A percentile compares a stretch with the other conserved stretches of the same genome.
Conservation (phyloP, 1,139 yeast genomes). For the Meyerozyma carpophila region DNA sequence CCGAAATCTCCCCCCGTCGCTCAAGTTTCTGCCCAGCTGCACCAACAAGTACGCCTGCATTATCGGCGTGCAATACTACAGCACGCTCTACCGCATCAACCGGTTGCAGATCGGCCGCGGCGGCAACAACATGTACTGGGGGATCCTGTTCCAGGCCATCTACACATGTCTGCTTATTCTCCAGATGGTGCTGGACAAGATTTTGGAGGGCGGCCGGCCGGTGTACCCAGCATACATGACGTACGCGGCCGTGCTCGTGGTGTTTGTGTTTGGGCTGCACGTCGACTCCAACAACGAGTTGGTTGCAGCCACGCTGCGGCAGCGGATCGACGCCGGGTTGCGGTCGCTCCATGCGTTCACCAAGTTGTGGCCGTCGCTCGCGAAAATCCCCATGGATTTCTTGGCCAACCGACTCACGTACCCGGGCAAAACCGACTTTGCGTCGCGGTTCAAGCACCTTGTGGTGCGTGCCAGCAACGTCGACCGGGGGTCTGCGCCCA, state of each 20-base stretch:
- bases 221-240: constrained; percentile 9
- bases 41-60: constrained; percentile 7
- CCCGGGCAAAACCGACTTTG: not conserved
- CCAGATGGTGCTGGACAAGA: constrained; percentile 6
- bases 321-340: constrained; percentile 9
- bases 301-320: constrained; percentile 10
- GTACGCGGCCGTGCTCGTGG: constrained; percentile 9
- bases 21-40: constrained; percentile 6
- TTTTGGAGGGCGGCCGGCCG: constrained; percentile 1
- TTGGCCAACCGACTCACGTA: constrained; percentile 3
- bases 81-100: constrained; percentile 10
- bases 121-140: constrained; percentile 7
- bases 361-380: constrained; percentile 12
- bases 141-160: constrained; percentile 10
- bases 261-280: constrained; percentile 12
- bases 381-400: constrained; percentile 8
- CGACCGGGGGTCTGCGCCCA: not conserved
- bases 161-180: constrained; percentile 7
- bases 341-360: constrained; percentile 8
- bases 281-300: constrained; percentile 9
- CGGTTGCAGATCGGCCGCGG: constrained; percentile 5
- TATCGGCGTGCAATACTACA: constrained; percentile 9
- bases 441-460: not conserved
- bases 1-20: constrained; percentile 6
- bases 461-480: not conserved